Evolutionary conservation across 805 yeast species (phyloP), one percentile per base, ranked within the genome.

Genomic region (Yamadazyma scolyti): DNA sequence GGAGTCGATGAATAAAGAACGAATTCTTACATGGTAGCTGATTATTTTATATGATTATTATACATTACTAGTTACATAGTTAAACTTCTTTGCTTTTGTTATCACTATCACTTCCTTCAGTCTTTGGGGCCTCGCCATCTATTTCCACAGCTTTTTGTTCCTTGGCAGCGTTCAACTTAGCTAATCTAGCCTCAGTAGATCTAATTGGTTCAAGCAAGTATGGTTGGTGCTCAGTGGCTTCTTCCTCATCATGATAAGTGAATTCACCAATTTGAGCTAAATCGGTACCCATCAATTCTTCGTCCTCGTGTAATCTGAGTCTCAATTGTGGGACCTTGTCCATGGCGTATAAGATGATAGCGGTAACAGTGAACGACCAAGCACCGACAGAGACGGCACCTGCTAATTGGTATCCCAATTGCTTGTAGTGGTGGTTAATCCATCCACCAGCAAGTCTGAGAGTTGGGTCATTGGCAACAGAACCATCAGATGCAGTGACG

Each of bases 241-340:
- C 61, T 10, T 49, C 71, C 25, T 78, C 80, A 43, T 79, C 86
- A 43, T 65, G 64, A 55, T 73, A 84, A 37, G 94, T 84, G 56
- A 76, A 79, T 61, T 89, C 97, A 47, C 96, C 96, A 51, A 88
- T 86, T 68, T 89, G 88, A 13, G 87, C 79, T 41, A 80, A 72
- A 61, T 90, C 98, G 18, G 93, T 81, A 40, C 97, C 97, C 45
- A 79, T 53, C 43, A 80, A 76, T 64, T 90, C 97, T 56, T 83
- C 90, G 40, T 88, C 96, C 50, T 83, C 84, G 43, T 78, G 73
- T 48, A 88, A 74, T 67, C 97, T 77, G 53, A 90, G 66, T 42
- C 42, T 77, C 54, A 89, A 71, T 68, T 79, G 77, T 43, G 96
- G 96, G 41, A 87, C 68, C 49, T 65, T 70, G 71, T 87, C 82